Evolutionary conservation across 2,329 filamentous ascomycete genomes (phyloP).

Genomic region (Sarocladium oryzae): DNA sequence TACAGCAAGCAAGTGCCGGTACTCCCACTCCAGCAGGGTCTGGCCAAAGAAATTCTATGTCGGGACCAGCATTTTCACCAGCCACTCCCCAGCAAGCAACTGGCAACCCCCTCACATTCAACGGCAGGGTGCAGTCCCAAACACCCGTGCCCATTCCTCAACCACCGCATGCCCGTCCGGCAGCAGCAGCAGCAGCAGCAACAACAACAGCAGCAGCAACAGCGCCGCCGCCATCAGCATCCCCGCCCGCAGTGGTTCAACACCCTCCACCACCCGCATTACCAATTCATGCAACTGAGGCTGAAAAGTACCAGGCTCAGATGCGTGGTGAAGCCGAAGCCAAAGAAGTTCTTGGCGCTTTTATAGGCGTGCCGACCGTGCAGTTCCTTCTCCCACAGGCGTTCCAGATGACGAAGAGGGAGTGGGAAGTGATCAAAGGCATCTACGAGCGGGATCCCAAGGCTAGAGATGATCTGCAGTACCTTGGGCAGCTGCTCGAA

Average conservation of each 20-base stretch:
- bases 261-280: slow-evolving; percentile 11
- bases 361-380: slow-evolving; percentile 58
- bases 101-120: neutral
- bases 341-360: slow-evolving; percentile 56
- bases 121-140: slow-evolving; percentile 21
- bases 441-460: slow-evolving; percentile 61
- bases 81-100: slow-evolving; percentile 33
- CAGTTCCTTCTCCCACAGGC: slow-evolving; percentile 64
- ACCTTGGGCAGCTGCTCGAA: slow-evolving; percentile 50
- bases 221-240: neutral
- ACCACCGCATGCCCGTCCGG: slow-evolving; percentile 14
- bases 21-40: slow-evolving; percentile 30
- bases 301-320: slow-evolving; percentile 34
- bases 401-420: slow-evolving; percentile 59
- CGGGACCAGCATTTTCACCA: slow-evolving; percentile 49
- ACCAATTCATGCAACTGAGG: slow-evolving; percentile 9
- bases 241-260: slow-evolving; percentile 5
- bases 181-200: neutral
- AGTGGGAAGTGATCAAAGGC: slow-evolving; percentile 66
- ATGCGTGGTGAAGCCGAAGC: slow-evolving; percentile 51
- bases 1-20: slow-evolving; percentile 9
- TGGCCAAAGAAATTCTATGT: slow-evolving; percentile 38
- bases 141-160: slow-evolving; percentile 11
- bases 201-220: too few species aligned
- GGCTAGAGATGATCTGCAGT: slow-evolving; percentile 55